Conservation (phyloP, 257 asterid genomes). For the Thymus quinquecostatus region DNA sequence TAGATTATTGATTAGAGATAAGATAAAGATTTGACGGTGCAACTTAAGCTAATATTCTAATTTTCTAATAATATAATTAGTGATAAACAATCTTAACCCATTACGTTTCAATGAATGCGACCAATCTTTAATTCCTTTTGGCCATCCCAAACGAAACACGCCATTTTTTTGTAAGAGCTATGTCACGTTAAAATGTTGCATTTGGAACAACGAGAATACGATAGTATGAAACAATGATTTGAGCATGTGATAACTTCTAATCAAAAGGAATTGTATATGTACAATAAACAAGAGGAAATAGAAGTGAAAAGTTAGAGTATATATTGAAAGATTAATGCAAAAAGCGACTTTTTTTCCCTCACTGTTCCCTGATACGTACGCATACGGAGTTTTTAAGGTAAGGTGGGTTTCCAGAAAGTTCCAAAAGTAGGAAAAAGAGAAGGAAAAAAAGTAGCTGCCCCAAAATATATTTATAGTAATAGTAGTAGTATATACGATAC, state of each 20-base stretch:
- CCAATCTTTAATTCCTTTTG: neutral
- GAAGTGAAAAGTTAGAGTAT: neutral
- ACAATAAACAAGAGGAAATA: neutral
- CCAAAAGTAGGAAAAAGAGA: slow-evolving; percentile 31
- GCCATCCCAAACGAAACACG: too few species aligned
- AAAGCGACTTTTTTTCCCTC: neutral
- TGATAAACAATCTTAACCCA: slow-evolving; percentile 16
- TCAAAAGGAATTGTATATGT: too few species aligned
- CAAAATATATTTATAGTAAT: slow-evolving; percentile 11
- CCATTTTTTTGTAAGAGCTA: too few species aligned
- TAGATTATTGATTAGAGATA: neutral
- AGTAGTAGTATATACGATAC: slow-evolving; percentile 29
- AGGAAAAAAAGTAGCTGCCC: slow-evolving; percentile 24
- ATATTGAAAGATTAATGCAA: neutral
- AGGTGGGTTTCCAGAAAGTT: slow-evolving; percentile 1
- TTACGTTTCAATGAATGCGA: slow-evolving; percentile 13
- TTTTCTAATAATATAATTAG: neutral
- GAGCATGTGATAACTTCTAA: too few species aligned
- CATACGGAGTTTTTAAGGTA: slow-evolving; percentile 5
- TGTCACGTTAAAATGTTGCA: too few species aligned
- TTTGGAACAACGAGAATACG: too few species aligned
- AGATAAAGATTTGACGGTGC: slow-evolving; percentile 1
- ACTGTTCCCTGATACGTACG: slow-evolving; percentile 9
- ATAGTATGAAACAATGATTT: too few species aligned
- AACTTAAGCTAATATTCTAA: neutral